Evolutionary conservation across 2,329 filamentous ascomycete genomes (phyloP).

Genomic region (Epichloe glyceriae): DNA sequence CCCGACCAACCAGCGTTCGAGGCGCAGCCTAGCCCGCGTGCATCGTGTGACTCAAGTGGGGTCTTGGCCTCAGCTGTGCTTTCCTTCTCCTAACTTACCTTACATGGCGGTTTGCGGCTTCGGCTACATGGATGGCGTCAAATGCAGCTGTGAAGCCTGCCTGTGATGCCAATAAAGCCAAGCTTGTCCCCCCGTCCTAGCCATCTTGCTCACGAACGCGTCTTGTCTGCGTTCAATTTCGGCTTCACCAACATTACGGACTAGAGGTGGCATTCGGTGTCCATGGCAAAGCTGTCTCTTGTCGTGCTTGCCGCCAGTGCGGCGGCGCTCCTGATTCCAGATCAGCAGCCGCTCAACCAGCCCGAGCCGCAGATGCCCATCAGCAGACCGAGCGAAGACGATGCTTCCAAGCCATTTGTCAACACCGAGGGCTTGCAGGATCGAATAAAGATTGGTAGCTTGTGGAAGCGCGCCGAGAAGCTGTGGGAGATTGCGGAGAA

Average conservation of each 20-base stretch:
- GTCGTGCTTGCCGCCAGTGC: not conserved
- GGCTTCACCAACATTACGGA: not conserved
- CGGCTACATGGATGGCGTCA: too few relatives aligned
- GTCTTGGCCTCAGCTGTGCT: too few relatives aligned
- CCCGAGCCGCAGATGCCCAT: not conserved
- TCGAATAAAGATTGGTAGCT: slow-evolving; percentile 40
- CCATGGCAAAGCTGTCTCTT: not conserved
- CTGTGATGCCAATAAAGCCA: too few relatives aligned
- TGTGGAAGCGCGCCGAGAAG: slow-evolving; percentile 45
- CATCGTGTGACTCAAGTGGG: too few relatives aligned
- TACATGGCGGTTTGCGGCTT: too few relatives aligned
- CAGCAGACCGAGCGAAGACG: not conserved
- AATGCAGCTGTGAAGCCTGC: too few relatives aligned
- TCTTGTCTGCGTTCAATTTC: too few relatives aligned
- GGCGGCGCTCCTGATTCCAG: not conserved
- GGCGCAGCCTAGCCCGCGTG: too few relatives aligned
- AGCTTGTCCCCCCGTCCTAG: too few relatives aligned
- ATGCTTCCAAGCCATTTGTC: slow-evolving; percentile 27
- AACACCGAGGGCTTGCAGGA: slow-evolving; percentile 43
- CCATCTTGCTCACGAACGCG: too few relatives aligned
- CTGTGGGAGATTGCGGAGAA: slow-evolving; percentile 51
- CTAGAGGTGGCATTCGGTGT: not conserved
- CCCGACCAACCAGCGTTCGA: too few relatives aligned
- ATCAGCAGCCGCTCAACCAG: not conserved
- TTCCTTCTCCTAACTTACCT: too few relatives aligned